Conservation (phyloP, 805 yeast genomes). For the Zygosaccharomyces gambellarensis region DNA sequence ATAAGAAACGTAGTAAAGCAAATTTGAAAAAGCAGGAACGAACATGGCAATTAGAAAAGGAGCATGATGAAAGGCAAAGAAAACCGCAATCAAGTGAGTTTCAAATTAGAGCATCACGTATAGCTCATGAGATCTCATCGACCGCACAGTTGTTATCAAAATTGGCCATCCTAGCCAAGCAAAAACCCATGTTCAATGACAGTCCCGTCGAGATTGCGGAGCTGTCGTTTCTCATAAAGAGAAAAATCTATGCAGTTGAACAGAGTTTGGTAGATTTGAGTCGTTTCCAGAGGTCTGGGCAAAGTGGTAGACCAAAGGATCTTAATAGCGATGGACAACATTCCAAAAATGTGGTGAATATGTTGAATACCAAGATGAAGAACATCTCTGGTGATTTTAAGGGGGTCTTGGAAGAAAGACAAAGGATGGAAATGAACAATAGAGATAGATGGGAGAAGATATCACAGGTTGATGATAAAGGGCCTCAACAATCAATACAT, state of each 20-base stretch:
- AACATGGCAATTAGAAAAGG: slow-evolving; percentile 15
- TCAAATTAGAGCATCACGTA: slow-evolving; percentile 64
- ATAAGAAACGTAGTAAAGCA: slow-evolving; percentile 52
- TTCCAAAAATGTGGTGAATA: slow-evolving; percentile 78
- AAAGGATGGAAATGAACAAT: slow-evolving; percentile 72
- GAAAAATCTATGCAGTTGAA: slow-evolving; percentile 47
- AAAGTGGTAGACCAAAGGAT: slow-evolving; percentile 48
- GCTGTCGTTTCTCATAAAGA: slow-evolving; percentile 68
- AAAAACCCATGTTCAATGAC: slow-evolving; percentile 89
- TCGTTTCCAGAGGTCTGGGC: slow-evolving; percentile 42
- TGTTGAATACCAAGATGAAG: slow-evolving; percentile 83
- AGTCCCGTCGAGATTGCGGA: slow-evolving; percentile 92
- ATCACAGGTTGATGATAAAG: slow-evolving; percentile 35
- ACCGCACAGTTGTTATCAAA: slow-evolving; percentile 77
- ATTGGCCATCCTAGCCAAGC: slow-evolving; percentile 76
- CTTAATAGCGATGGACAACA: slow-evolving; percentile 59
- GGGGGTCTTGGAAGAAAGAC: slow-evolving; percentile 82
- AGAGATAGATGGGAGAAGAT: slow-evolving; percentile 82
- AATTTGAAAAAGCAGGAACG: slow-evolving; percentile 19
- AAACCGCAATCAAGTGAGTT: slow-evolving; percentile 54
- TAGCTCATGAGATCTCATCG: slow-evolving; percentile 84
- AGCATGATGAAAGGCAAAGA: slow-evolving; percentile 27
- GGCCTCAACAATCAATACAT: background rate
- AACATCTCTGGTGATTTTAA: slow-evolving; percentile 90
- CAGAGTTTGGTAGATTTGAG: slow-evolving; percentile 85